Evolutionary conservation across 1,139 yeast species (phyloP), one percentile per base, ranked within the genome.

Genomic region (Nakaseomyces sp.): DNA sequence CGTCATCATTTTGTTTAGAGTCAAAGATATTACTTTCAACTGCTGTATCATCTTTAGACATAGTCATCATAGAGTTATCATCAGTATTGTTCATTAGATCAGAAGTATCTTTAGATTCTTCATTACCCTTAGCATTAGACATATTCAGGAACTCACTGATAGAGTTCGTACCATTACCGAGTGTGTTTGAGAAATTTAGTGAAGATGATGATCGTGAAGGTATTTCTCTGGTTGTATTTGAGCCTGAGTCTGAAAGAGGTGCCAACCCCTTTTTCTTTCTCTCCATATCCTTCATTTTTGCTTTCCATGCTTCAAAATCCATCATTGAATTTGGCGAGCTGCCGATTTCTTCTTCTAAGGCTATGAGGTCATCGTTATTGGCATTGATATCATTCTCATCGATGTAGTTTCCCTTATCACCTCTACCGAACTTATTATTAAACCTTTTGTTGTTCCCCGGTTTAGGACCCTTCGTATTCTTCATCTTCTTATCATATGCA

Each of bases 261-360:
- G 36, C 37, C 7, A 44, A 26, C 4, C 80, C 81, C 43, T 72
- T 71, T 52, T 71, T 72, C 47, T 68, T 71, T 40, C 72, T 71
- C 43, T 79, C 82, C 56, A 77, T 75, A 43, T 69, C 67, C 51
- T 73, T 74, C 79, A 78, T 76, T 55, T 71, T 71, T 41, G 74
- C 68, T 61, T 79, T 81, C 86, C 88, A 82, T 49, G 71, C 71
- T 60, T 82, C 93, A 56, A 82, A 82, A 54, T 81, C 91, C 44
- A 77, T 79, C 17, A 80, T 80, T 2, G 84, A 73, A 48, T 74
- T 77, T 62, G 72, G 63, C 45, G 68, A 60, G 42, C 63, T 61
- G 19, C 57, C 63, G 45, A 61, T 56, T 39, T 57, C 58, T 32
- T 55, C 61, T 45, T 60, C 65, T 28, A 62, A 44, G n/a, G 60